phyloP scores from a whole-genome alignment of 768 basidiomycete genomes.

The Punctularia strigosozonata region DNA sequence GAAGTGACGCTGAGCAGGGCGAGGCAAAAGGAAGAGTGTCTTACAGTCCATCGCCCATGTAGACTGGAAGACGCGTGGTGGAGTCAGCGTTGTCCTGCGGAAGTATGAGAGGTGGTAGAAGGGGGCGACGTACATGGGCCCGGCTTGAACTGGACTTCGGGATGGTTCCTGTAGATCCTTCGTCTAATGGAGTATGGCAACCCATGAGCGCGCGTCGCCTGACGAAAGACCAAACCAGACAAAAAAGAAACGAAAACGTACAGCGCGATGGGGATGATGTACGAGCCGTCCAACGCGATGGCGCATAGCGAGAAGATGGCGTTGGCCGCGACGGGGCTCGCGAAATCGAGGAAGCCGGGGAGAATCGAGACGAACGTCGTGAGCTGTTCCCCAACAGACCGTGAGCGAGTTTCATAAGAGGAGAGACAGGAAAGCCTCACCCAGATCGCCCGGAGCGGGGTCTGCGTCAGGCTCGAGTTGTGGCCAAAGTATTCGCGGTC shows the following conservation, averaged over 20 bases:
- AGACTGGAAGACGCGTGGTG: too few relatives aligned
- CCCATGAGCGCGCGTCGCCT: not conserved
- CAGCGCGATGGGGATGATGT: conserved; percentile 74
- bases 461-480: conserved; percentile 7
- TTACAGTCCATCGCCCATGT: conserved; percentile 61
- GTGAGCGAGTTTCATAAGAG: too few relatives aligned
- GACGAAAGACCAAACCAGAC: not conserved
- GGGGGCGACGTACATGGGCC: too few relatives aligned
- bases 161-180: conserved; percentile 55
- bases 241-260: conserved; percentile 11
- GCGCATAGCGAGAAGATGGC: conserved; percentile 78
- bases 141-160: conserved; percentile 75
- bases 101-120: too few relatives aligned
- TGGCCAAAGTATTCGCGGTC: not conserved
- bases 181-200: conserved; percentile 22
- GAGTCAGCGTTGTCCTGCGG: too few relatives aligned
- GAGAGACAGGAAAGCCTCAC: too few relatives aligned
- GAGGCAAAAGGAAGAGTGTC: too few relatives aligned
- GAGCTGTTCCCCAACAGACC: too few relatives aligned
- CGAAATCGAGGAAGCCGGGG: conserved; percentile 65
- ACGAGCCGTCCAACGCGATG: conserved; percentile 67
- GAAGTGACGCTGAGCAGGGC: too few relatives aligned
- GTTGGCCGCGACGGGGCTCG: conserved; percentile 62
- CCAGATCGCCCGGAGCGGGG: too few relatives aligned
- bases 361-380: conserved; percentile 50